Evolutionary conservation across 2,329 filamentous ascomycete species (phyloP).

Genomic region (Didymella segeticola): DNA sequence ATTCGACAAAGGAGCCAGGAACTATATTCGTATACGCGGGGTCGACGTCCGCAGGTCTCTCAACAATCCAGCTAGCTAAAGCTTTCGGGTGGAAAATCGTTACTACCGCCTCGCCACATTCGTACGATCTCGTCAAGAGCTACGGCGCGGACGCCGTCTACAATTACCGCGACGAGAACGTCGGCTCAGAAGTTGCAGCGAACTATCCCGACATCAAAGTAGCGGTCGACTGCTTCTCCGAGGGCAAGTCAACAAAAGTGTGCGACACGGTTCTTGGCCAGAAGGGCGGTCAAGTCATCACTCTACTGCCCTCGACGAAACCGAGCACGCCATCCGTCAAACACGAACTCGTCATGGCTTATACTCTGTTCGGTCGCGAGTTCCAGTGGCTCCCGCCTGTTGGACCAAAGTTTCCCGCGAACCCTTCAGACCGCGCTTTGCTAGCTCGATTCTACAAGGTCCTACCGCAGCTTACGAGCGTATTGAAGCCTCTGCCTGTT

Average conservation of each 20-base stretch:
- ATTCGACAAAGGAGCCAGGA: not conserved
- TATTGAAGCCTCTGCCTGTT: not conserved
- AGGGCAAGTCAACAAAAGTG: conserved; percentile 37
- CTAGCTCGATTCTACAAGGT: not conserved
- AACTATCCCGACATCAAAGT: conserved; percentile 30
- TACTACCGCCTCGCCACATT: conserved; percentile 17
- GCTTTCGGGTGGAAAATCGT: conserved; percentile 11
- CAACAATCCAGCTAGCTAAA: conserved; percentile 15
- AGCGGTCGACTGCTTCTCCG: conserved; percentile 44
- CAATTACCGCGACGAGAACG: conserved; percentile 48
- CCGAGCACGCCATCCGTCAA: not conserved
- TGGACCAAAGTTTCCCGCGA: not conserved
- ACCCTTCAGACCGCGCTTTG: not conserved
- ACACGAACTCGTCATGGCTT: not conserved
- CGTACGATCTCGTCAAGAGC: conserved; percentile 18
- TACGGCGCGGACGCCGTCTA: conserved; percentile 19
- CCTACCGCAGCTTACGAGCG: not conserved
- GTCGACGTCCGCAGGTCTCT: conserved; percentile 14
- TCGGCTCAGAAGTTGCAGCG: conserved; percentile 4
- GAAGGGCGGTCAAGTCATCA: conserved; percentile 40
- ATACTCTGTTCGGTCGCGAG: not conserved
- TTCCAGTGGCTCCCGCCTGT: not conserved
- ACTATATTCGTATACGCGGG: conserved; percentile 14
- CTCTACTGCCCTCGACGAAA: conserved; percentile 24
- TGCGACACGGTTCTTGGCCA: conserved; percentile 33